These are phyloP conservation scores for Ottelia alismoides DNA, from an alignment of 106 monocot species.

Conservation along the genomic window DNA sequence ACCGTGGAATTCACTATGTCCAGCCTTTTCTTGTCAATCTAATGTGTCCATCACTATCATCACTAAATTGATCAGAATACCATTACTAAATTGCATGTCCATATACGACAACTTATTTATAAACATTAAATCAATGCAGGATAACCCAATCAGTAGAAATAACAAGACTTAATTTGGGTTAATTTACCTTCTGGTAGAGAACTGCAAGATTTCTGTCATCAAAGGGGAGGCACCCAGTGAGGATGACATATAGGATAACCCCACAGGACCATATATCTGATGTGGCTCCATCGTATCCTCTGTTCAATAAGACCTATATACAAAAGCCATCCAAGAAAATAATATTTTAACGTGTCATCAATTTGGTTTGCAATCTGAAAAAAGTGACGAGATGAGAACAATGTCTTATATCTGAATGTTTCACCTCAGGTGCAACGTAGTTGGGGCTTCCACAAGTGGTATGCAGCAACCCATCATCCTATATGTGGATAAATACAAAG, in stretches of 20 bases:
- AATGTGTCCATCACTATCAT: no score
- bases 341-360: no score
- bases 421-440: conserved; percentile 84
- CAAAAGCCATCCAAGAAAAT: not conserved
- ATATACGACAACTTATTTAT: no score
- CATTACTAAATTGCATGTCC: no score
- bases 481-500: conserved; percentile 1
- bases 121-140: no score
- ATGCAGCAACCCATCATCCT: conserved; percentile 88
- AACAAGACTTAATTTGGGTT: no score
- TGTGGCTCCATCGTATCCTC: conserved; percentile 82
- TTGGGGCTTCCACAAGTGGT: conserved; percentile 98
- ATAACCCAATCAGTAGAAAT: no score
- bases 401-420: not conserved
- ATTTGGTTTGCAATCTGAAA: no score
- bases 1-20: no score
- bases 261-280: conserved; percentile 98
- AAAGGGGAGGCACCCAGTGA: conserved; percentile 75
- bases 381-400: not conserved
- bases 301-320: conserved; percentile 61
- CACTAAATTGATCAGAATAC: no score
- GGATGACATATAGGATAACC: conserved; percentile 80
- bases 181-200: conserved; percentile 98
- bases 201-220: conserved; percentile 88
- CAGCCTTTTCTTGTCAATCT: no score